Evolutionary conservation across 306 rosid species (phyloP).

Genomic region (Argentina anserina): DNA sequence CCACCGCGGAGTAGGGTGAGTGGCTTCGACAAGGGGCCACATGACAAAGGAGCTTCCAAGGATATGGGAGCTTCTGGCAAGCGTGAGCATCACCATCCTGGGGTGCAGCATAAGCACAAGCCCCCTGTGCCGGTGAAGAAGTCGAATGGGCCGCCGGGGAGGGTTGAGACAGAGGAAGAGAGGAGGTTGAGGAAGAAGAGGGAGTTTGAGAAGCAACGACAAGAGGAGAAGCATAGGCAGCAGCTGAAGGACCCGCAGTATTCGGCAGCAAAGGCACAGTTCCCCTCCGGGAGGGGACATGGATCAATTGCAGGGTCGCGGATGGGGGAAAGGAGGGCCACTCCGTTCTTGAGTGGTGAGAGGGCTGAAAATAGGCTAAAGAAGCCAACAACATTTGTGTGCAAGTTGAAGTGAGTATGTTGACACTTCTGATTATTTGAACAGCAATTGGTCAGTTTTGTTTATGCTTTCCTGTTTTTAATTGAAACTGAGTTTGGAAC

Average conservation of each 20-base stretch:
- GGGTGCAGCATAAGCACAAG: conserved; percentile 51
- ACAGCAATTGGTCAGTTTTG: neutral
- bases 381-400: conserved; percentile 95
- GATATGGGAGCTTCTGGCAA: conserved; percentile 49
- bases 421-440: conserved; percentile 22
- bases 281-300: conserved; percentile 77
- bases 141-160: conserved; percentile 50
- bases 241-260: conserved; percentile 84
- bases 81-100: conserved; percentile 50
- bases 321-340: conserved; percentile 71
- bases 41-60: conserved; percentile 47
- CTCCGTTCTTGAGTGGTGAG: conserved; percentile 77
- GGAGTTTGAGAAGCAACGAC: conserved; percentile 82
- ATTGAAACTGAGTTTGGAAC: neutral
- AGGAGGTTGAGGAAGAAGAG: conserved; percentile 73
- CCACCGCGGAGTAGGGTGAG: conserved; percentile 35
- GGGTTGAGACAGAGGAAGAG: conserved; percentile 83
- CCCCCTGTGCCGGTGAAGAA: conserved; percentile 51
- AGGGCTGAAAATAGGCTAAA: conserved; percentile 93
- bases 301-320: conserved; percentile 84
- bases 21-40: conserved; percentile 39
- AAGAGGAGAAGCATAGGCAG: conserved; percentile 86
- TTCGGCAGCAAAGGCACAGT: conserved; percentile 67
- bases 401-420: conserved; percentile 90
- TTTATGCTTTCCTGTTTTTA: neutral